Evolutionary conservation across 495 filamentous ascomycete species (phyloP).

Genomic region (Mytilinidion resinicola): DNA sequence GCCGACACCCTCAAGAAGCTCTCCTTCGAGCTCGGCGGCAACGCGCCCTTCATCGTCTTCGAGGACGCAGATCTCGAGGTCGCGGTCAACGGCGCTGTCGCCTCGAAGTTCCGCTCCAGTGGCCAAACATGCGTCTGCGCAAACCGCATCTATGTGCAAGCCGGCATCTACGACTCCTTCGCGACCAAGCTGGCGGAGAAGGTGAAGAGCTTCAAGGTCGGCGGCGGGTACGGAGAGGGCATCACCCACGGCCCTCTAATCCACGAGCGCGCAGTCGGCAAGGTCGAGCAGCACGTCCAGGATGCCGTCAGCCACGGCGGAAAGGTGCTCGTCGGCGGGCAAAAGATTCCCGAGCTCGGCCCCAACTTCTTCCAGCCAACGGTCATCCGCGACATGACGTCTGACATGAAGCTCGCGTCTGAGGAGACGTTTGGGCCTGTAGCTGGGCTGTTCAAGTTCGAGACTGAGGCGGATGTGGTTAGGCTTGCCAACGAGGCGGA

Average conservation of each 20-base stretch:
- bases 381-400: constrained; percentile 41
- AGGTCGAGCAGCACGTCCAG: constrained; percentile 37
- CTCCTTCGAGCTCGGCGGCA: constrained; percentile 67
- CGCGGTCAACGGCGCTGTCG: constrained; percentile 53
- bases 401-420: constrained; percentile 44
- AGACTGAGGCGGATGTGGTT: constrained; percentile 46
- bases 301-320: constrained; percentile 38
- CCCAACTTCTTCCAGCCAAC: constrained; percentile 49
- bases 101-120: constrained; percentile 60
- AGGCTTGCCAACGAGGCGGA: constrained; percentile 44
- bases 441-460: constrained; percentile 45
- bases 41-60: constrained; percentile 69
- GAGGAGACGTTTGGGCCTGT: constrained; percentile 59
- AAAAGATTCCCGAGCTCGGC: constrained; percentile 37
- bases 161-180: constrained; percentile 42
- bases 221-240: constrained; percentile 38
- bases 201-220: constrained; percentile 40
- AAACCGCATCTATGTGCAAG: constrained; percentile 65
- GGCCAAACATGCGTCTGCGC: constrained; percentile 72
- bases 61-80: constrained; percentile 64
- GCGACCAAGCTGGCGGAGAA: constrained; percentile 36
- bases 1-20: constrained; percentile 62
- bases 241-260: constrained; percentile 42
- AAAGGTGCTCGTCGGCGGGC: constrained; percentile 40
- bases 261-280: constrained; percentile 39